phyloP scores from a whole-genome alignment of 2,329 filamentous ascomycete species.

The Helotiales sp. region DNA sequence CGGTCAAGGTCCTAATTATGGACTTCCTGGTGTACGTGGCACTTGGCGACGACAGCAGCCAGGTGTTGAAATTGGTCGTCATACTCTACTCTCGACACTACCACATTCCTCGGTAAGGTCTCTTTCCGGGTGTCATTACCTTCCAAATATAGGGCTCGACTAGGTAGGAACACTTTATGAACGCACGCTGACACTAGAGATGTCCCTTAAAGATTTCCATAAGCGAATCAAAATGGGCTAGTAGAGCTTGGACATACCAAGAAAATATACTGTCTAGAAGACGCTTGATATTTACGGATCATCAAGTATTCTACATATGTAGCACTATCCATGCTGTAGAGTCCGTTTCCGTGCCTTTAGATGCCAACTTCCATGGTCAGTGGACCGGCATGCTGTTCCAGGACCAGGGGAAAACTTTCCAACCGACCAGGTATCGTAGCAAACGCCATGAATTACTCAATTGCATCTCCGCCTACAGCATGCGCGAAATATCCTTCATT shows the following conservation, averaged over 20 bases:
- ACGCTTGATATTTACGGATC: neutral
- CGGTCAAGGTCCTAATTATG: neutral
- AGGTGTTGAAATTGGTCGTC: neutral
- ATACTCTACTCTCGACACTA: neutral
- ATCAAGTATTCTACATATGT: neutral
- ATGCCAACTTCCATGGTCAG: too few species aligned
- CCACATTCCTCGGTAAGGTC: too few species aligned
- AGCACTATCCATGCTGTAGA: neutral
- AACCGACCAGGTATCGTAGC: neutral
- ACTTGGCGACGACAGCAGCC: neutral
- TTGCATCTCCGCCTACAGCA: neutral
- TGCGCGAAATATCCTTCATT: neutral
- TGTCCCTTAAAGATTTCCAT: too few species aligned
- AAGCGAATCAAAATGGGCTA: neutral
- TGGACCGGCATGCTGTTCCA: too few species aligned
- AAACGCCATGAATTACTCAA: neutral
- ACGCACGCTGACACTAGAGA: neutral
- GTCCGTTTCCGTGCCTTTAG: neutral
- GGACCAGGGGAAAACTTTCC: neutral
- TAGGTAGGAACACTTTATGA: too few species aligned
- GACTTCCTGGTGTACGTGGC: neutral
- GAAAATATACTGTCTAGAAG: neutral
- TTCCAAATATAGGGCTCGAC: too few species aligned
- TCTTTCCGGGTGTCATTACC: too few species aligned
- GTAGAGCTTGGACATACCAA: neutral